Conservation (phyloP, 2,329 filamentous ascomycete species). For the Chaetomium olivaceum region DNA sequence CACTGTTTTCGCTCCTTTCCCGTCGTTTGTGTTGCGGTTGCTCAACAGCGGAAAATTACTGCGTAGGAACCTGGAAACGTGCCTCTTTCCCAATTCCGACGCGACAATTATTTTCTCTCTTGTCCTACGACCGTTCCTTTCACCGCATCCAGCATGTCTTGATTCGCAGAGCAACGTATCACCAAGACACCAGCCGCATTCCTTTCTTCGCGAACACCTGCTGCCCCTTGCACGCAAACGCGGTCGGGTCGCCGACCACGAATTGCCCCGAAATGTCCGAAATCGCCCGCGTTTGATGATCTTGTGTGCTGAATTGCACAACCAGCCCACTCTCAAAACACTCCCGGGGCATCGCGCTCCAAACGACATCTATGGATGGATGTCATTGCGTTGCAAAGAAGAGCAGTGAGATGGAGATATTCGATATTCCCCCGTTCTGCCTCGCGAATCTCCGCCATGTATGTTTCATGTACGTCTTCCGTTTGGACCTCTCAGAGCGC, state of each 20-base stretch:
- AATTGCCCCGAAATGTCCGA: slow-evolving; percentile 17
- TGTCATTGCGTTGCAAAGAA: neutral
- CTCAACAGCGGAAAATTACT: slow-evolving; percentile 14
- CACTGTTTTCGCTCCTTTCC: slow-evolving; percentile 5
- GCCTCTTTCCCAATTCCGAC: slow-evolving; percentile 1
- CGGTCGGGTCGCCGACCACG: slow-evolving; percentile 1
- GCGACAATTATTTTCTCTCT: neutral
- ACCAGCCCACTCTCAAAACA: too few species aligned
- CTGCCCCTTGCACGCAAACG: slow-evolving; percentile 13
- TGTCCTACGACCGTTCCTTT: slow-evolving; percentile 9
- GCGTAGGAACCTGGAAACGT: neutral
- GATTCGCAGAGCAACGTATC: slow-evolving; percentile 14
- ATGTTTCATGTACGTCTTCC: slow-evolving; percentile 30
- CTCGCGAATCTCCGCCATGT: slow-evolving; percentile 21
- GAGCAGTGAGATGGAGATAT: neutral
- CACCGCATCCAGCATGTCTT: slow-evolving; percentile 10
- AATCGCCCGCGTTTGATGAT: slow-evolving; percentile 12
- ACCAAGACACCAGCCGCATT: slow-evolving; percentile 7
- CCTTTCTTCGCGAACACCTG: slow-evolving; percentile 11
- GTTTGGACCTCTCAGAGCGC: slow-evolving; percentile 33
- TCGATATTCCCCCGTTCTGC: neutral
- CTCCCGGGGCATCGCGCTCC: neutral
- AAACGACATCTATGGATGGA: too few species aligned
- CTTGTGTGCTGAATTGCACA: neutral
- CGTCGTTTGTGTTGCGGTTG: slow-evolving; percentile 7